Conservation (phyloP, 2,329 filamentous ascomycete genomes). For the Huntiella decipiens region DNA sequence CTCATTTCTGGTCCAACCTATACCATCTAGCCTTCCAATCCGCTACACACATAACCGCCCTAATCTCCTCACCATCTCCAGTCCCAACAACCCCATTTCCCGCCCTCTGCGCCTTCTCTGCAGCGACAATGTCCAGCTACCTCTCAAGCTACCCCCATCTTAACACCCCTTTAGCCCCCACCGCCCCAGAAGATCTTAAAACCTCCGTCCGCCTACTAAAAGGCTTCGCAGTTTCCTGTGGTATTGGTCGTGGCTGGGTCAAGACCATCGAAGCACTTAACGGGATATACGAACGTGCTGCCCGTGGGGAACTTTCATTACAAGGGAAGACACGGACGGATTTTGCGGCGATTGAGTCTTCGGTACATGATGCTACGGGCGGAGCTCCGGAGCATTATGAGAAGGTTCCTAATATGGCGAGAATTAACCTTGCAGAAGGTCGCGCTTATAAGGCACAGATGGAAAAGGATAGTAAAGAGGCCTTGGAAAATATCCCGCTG, state of each 20-base stretch:
- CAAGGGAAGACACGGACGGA: constrained; percentile 7
- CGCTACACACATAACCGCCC: background rate
- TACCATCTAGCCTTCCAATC: too few species aligned
- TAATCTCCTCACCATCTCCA: background rate
- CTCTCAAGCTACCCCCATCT: constrained; percentile 20
- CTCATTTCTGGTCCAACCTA: too few species aligned
- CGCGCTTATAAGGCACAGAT: background rate
- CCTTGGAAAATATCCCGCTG: background rate
- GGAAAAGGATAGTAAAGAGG: background rate
- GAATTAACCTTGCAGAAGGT: constrained; percentile 1
- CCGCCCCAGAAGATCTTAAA: background rate
- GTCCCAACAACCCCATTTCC: constrained; percentile 23
- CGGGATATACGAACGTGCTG: constrained; percentile 3
- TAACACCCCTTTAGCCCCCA: constrained; percentile 14
- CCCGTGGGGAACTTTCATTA: constrained; percentile 2
- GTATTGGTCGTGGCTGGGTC: constrained; percentile 6
- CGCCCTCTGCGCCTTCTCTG: constrained; percentile 27
- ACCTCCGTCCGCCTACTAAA: background rate
- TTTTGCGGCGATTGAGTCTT: constrained; percentile 6
- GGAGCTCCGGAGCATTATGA: background rate
- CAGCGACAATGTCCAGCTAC: constrained; percentile 24
- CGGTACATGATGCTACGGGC: constrained; percentile 9
- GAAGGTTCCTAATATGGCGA: constrained; percentile 1
- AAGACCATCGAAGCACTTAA: constrained; percentile 2
- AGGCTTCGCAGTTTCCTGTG: constrained; percentile 1